Conservation (phyloP, 2,329 filamentous ascomycete species). For the Helicocarpus griseus region DNA sequence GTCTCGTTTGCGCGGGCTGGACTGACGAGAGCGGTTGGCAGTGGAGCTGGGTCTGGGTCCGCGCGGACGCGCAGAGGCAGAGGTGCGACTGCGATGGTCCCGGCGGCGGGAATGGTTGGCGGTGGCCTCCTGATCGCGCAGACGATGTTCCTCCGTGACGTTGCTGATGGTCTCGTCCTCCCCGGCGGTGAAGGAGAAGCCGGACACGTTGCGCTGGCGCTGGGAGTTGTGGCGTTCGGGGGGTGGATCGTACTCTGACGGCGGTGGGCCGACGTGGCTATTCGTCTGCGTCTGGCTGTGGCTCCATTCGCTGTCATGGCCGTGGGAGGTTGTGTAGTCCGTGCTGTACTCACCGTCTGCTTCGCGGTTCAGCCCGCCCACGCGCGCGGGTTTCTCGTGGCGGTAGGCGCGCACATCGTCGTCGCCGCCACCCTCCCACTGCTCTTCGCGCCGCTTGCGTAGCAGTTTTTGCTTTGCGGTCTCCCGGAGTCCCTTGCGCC, state of each 20-base stretch:
- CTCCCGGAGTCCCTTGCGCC: constrained; percentile 14
- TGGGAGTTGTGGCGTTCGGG: constrained; percentile 22
- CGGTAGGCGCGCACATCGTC: constrained; percentile 73
- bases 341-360: constrained; percentile 68
- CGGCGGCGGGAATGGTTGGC: constrained; percentile 7
- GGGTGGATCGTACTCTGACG: constrained; percentile 37
- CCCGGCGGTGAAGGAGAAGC: constrained; percentile 42
- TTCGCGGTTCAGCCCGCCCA: constrained; percentile 79
- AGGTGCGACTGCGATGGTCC: background rate
- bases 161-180: constrained; percentile 35
- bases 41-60: constrained; percentile 7
- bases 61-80: constrained; percentile 5
- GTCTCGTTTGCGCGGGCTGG: constrained; percentile 28
- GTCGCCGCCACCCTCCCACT: constrained; percentile 53
- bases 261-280: constrained; percentile 42
- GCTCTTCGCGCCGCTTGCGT: constrained; percentile 22
- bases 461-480: constrained; percentile 37
- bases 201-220: constrained; percentile 21
- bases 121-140: constrained; percentile 7
- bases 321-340: constrained; percentile 40
- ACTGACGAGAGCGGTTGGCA: constrained; percentile 21
- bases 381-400: constrained; percentile 72
- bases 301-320: constrained; percentile 43
- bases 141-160: constrained; percentile 25
- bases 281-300: constrained; percentile 23